Conservation (phyloP, 441 rosid genomes). For the Adansonia grandidieri region DNA sequence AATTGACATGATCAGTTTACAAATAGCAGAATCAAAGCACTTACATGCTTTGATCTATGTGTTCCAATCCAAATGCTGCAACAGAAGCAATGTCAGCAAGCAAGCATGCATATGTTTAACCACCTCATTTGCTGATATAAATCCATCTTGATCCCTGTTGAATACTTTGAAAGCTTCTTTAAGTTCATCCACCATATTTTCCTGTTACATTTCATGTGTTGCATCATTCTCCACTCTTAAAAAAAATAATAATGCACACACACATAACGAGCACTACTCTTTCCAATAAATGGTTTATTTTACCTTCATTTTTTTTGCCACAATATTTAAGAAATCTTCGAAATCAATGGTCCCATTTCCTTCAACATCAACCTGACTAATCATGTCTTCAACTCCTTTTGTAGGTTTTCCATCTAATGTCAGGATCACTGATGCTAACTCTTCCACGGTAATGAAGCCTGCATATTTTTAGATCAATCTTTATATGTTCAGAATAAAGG, state of each 20-base stretch:
- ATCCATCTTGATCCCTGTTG: constrained; percentile 66
- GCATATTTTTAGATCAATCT: neutral
- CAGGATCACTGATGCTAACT: constrained; percentile 42
- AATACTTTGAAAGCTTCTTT: constrained; percentile 68
- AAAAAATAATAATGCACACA: neutral
- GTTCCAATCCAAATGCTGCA: neutral
- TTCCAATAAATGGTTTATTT: neutral
- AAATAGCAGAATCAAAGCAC: neutral
- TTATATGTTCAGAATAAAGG: neutral
- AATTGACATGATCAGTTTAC: neutral
- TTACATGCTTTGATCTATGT: neutral
- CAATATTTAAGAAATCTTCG: constrained; percentile 47
- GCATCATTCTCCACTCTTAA: neutral
- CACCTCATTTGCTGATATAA: constrained; percentile 59
- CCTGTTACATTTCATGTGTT: constrained; percentile 33
- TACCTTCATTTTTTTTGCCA: constrained; percentile 52
- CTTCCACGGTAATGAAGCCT: constrained; percentile 58
- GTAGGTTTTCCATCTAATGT: constrained; percentile 51
- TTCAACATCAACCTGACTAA: constrained; percentile 44
- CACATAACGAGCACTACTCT: no score
- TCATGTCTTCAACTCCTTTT: constrained; percentile 54
- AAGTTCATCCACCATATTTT: constrained; percentile 49
- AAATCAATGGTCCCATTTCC: constrained; percentile 47
- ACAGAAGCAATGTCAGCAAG: neutral
- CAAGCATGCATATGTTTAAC: neutral